Evolutionary conservation across 73 alveolate species (phyloP).

Genomic region (Blepharisma japonicum): DNA sequence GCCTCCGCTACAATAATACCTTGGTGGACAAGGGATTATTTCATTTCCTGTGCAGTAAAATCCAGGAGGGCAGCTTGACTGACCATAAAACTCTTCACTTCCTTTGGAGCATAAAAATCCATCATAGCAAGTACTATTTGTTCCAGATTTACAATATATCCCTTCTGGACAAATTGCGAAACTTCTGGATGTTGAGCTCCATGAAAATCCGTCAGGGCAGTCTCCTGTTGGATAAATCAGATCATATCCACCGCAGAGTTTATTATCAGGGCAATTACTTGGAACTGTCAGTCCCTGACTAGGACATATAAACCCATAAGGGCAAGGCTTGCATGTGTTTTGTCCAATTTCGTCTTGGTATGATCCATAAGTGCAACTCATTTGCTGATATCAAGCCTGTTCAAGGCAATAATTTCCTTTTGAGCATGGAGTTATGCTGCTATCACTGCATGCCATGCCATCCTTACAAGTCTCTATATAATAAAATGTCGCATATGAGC

Average conservation of each 20-base stretch:
- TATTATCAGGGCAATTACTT: slow-evolving; percentile 32
- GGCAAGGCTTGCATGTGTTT: slow-evolving; percentile 41
- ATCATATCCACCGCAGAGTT: slow-evolving; percentile 21
- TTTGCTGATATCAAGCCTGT: neutral
- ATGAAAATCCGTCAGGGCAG: slow-evolving; percentile 15
- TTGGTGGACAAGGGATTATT: slow-evolving; percentile 65
- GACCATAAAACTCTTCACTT: slow-evolving; percentile 55
- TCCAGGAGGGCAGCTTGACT: slow-evolving; percentile 71
- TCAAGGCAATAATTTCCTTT: slow-evolving; percentile 22
- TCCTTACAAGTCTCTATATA: slow-evolving; percentile 6
- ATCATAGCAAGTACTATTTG: slow-evolving; percentile 39
- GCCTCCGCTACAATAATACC: slow-evolving; percentile 75
- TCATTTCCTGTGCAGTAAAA: slow-evolving; percentile 70
- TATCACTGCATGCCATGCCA: neutral
- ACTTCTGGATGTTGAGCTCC: slow-evolving; percentile 14
- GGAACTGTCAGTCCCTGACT: slow-evolving; percentile 39
- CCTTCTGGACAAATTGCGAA: slow-evolving; percentile 1
- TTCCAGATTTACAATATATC: slow-evolving; percentile 31
- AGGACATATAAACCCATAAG: slow-evolving; percentile 51
- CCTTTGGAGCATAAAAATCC: slow-evolving; percentile 70
- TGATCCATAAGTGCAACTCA: slow-evolving; percentile 44
- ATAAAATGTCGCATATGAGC: neutral
- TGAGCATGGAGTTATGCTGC: neutral
- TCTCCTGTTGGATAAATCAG: slow-evolving; percentile 46
- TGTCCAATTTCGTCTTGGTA: slow-evolving; percentile 36